Evolutionary conservation across 2,329 filamentous ascomycete genomes (phyloP), one percentile per base, ranked within the genome.

Genomic region (Arthroderma sp.): DNA sequence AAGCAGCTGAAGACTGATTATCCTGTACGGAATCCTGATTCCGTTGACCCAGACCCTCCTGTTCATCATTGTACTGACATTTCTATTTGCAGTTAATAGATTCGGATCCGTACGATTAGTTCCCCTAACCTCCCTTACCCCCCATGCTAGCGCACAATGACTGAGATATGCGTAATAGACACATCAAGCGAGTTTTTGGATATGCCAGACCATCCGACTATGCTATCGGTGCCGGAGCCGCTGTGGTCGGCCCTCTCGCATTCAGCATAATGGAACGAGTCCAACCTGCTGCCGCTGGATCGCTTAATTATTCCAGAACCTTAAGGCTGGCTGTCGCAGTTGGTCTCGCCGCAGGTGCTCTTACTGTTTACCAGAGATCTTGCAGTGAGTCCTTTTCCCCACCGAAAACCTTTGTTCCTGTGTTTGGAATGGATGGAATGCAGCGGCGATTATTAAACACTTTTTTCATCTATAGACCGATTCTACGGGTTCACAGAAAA

Each of bases 401-500:
- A 15, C 6, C 10, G 6, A 31, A 15, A 6, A 28, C 27, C n/a
- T n/a, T 6, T 8, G 3, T 7, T 33, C 36, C 29, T 27, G 3
- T 28, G 15, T 6, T 37, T 32, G 8, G 10, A 30, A 30, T 22
- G 28, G 9, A 15, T 40, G 29, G 27, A 15, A 4, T 11, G 9
- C 11, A 31, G 8, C 15, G 3, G 6, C 28, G 29, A n/a, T n/a
- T 29, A 10, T 4, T n/a, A 45, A 50, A 30, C 38, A 22, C 31
- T 10, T 40, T 36, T 44, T 36, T 44, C 36, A 22, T 38, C 7
- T 3, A 51, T 59, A 94, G 87, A 89, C 59, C 84, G 91, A 53
- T 96, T 98, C 70, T 96, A 95, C 69, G 91, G 91, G 57, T 86
- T 88, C 67, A 81, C 77, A 40, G 91, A 98, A 68, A 98, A 98